Conservation (phyloP, 2,329 filamentous ascomycete genomes). For the Celoporthe dispersa region DNA sequence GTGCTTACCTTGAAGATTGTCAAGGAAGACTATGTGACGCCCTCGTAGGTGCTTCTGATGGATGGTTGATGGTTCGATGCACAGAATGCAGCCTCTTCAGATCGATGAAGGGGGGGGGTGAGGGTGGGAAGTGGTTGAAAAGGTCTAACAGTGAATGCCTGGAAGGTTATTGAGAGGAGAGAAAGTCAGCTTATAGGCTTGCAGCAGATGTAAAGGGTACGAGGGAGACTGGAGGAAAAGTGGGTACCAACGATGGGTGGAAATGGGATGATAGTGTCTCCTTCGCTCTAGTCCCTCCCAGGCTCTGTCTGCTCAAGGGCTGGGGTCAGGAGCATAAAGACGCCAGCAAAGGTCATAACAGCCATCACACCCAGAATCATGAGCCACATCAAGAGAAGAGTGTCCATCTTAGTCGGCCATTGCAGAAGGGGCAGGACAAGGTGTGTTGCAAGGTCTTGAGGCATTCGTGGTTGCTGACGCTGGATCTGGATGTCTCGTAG, state of each 20-base stretch:
- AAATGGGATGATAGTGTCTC: not conserved
- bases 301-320: conserved; percentile 22
- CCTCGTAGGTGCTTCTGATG: not conserved
- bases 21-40: not conserved
- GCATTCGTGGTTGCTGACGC: not conserved
- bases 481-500: not conserved
- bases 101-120: not conserved
- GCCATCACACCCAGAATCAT: conserved; percentile 27
- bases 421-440: not conserved
- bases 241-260: not conserved
- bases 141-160: not conserved
- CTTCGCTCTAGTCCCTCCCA: conserved; percentile 10
- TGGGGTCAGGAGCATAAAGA: conserved; percentile 24
- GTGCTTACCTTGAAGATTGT: not conserved
- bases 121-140: not conserved
- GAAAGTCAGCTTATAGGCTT: not conserved
- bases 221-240: not conserved
- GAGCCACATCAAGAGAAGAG: conserved; percentile 27
- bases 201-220: not conserved
- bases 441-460: not conserved
- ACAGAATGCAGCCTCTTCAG: not conserved
- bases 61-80: not conserved
- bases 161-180: no score
- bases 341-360: conserved; percentile 24
- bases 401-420: conserved; percentile 29